Conservation (phyloP, 345 rosid species). For the Turnera subulata region DNA sequence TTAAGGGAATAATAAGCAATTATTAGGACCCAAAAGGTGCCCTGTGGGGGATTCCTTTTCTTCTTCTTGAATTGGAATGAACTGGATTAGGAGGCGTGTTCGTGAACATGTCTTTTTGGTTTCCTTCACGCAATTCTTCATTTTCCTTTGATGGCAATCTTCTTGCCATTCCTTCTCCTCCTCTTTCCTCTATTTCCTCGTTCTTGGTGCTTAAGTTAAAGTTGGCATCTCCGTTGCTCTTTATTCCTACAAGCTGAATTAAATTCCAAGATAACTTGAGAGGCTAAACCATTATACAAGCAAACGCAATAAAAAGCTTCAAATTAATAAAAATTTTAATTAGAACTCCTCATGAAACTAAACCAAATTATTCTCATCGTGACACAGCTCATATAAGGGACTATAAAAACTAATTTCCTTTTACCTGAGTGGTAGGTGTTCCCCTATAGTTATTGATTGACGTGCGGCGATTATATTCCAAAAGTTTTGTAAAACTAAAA, state of each 20-base stretch:
- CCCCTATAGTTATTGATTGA: too few relatives aligned
- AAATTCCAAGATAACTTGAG: neutral
- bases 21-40: constrained; percentile 70
- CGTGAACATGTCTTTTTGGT: constrained; percentile 51
- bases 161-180: constrained; percentile 22
- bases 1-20: neutral
- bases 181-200: constrained; percentile 37
- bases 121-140: constrained; percentile 61
- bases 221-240: constrained; percentile 55
- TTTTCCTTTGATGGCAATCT: constrained; percentile 26
- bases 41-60: constrained; percentile 86
- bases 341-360: neutral
- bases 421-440: too few relatives aligned
- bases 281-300: too few relatives aligned
- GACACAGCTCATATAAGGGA: too few relatives aligned
- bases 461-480: too few relatives aligned
- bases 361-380: too few relatives aligned
- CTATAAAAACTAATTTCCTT: too few relatives aligned
- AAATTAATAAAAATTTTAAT: neutral
- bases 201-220: constrained; percentile 39
- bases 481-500: too few relatives aligned
- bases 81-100: constrained; percentile 51
- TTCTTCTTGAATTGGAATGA: constrained; percentile 60
- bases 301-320: neutral
- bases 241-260: constrained; percentile 67